Evolutionary conservation across 2,329 filamentous ascomycete genomes (phyloP).

Genomic region (Blumeria graminis): DNA sequence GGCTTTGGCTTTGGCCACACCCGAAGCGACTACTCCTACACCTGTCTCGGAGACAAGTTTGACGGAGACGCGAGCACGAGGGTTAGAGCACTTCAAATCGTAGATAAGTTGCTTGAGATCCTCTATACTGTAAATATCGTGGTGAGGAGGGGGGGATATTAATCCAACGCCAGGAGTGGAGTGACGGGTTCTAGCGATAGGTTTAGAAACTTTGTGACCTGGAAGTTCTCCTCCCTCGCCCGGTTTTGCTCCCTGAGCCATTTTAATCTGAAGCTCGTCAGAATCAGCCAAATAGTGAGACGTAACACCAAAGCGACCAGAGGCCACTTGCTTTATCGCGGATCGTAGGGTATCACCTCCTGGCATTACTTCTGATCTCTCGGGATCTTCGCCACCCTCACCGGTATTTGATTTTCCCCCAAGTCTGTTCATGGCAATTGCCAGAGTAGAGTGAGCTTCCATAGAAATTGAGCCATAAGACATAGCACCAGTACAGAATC

Average conservation of each 20-base stretch:
- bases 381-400: slow-evolving; percentile 87
- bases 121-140: slow-evolving; percentile 97
- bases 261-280: slow-evolving; percentile 95
- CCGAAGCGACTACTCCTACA: slow-evolving; percentile 90
- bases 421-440: slow-evolving; percentile 88
- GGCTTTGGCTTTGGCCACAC: slow-evolving; percentile 91
- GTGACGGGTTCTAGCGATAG: slow-evolving; percentile 82
- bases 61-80: slow-evolving; percentile 74
- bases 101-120: slow-evolving; percentile 96
- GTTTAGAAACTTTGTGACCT: slow-evolving; percentile 85
- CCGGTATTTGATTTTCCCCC: slow-evolving; percentile 96
- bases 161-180: slow-evolving; percentile 90
- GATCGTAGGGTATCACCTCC: slow-evolving; percentile 95
- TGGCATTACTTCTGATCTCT: slow-evolving; percentile 63
- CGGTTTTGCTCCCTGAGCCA: slow-evolving; percentile 95
- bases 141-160: slow-evolving; percentile 86
- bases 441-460: slow-evolving; percentile 90
- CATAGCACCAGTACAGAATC: slow-evolving; percentile 94
- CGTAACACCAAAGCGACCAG: slow-evolving; percentile 86
- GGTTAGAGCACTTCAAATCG: slow-evolving; percentile 89
- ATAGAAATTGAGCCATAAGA: slow-evolving; percentile 97
- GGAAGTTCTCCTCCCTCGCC: slow-evolving; percentile 94
- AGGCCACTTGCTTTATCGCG: slow-evolving; percentile 92
- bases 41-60: slow-evolving; percentile 96
- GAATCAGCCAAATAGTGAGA: slow-evolving; percentile 86